phyloP scores from a whole-genome alignment of 805 yeast genomes.

The Candida schatavii region DNA sequence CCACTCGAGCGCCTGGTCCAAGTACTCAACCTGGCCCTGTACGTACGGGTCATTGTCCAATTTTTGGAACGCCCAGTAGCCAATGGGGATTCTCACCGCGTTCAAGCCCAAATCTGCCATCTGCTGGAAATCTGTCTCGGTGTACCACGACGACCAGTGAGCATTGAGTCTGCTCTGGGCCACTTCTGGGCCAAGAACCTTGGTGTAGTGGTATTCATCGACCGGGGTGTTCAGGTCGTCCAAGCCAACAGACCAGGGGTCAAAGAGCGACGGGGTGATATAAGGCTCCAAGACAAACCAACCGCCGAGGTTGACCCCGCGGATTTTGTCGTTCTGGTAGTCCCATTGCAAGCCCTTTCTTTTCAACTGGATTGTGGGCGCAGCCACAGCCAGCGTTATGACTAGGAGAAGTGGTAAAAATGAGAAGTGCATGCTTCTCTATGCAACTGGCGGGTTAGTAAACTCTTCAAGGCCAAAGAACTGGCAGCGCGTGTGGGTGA shows the following conservation, averaged over 20 bases:
- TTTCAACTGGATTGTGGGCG: slow-evolving; percentile 12
- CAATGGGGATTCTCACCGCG: slow-evolving; percentile 86
- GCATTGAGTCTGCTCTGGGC: slow-evolving; percentile 50
- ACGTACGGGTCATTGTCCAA: slow-evolving; percentile 79
- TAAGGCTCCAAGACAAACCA: slow-evolving; percentile 88
- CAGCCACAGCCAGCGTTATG: not conserved
- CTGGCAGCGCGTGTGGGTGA: not conserved
- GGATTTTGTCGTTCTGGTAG: slow-evolving; percentile 34
- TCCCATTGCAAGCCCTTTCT: slow-evolving; percentile 26
- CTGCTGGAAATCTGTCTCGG: slow-evolving; percentile 64
- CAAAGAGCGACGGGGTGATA: slow-evolving; percentile 77
- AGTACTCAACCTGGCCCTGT: slow-evolving; percentile 69
- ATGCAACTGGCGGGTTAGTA: too few relatives aligned
- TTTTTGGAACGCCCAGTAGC: slow-evolving; percentile 85
- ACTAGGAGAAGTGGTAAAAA: not conserved
- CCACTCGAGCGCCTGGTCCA: slow-evolving; percentile 81
- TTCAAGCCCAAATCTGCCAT: slow-evolving; percentile 70
- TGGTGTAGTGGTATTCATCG: slow-evolving; percentile 75
- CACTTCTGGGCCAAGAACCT: slow-evolving; percentile 57
- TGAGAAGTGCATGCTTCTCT: too few relatives aligned
- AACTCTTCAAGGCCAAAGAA: not conserved
- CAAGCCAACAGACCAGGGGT: slow-evolving; percentile 38
- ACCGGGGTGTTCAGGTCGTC: slow-evolving; percentile 51
- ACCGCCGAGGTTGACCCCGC: slow-evolving; percentile 85
- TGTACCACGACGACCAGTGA: slow-evolving; percentile 81